These are phyloP conservation scores for Phaeoacremonium minimum DNA, from an alignment of 2,329 filamentous ascomycete species.

Conservation along the genomic window DNA sequence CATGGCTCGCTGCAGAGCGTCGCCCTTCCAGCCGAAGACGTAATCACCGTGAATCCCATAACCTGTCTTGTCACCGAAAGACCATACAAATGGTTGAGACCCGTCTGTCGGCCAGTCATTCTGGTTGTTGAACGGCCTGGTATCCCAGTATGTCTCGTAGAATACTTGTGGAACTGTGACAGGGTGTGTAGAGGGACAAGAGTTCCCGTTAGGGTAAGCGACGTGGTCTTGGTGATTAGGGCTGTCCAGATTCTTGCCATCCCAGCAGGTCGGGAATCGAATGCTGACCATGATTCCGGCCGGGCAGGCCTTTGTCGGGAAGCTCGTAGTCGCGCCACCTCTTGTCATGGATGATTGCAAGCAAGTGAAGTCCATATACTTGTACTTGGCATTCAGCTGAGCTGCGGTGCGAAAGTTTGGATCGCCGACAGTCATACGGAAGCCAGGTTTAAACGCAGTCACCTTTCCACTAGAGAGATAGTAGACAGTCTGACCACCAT, in stretches of 20 bases:
- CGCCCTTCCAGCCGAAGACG: constrained; percentile 30
- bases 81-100: constrained; percentile 21
- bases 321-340: constrained; percentile 26
- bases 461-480: constrained; percentile 25
- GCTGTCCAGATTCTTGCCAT: constrained; percentile 40
- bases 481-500: constrained; percentile 28
- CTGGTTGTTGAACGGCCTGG: constrained; percentile 28
- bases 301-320: constrained; percentile 27
- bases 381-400: constrained; percentile 26
- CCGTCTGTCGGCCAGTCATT: constrained; percentile 20
- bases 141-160: constrained; percentile 42
- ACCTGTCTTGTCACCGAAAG: constrained; percentile 23
- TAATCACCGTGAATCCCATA: constrained; percentile 33
- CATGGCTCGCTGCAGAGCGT: constrained; percentile 21
- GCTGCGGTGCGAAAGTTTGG: constrained; percentile 24
- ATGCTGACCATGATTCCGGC: constrained; percentile 33
- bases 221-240: constrained; percentile 40
- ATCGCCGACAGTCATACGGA: constrained; percentile 38
- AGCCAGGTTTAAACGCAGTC: constrained; percentile 35
- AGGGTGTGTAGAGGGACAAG: constrained; percentile 36
- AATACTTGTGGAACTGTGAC: constrained; percentile 37
- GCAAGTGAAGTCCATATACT: constrained; percentile 37
- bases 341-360: constrained; percentile 29
- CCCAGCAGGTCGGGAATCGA: constrained; percentile 45
- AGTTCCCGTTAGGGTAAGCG: constrained; percentile 1